phyloP scores from a whole-genome alignment of 768 basidiomycete genomes.

The Rhizopogon sp. region DNA sequence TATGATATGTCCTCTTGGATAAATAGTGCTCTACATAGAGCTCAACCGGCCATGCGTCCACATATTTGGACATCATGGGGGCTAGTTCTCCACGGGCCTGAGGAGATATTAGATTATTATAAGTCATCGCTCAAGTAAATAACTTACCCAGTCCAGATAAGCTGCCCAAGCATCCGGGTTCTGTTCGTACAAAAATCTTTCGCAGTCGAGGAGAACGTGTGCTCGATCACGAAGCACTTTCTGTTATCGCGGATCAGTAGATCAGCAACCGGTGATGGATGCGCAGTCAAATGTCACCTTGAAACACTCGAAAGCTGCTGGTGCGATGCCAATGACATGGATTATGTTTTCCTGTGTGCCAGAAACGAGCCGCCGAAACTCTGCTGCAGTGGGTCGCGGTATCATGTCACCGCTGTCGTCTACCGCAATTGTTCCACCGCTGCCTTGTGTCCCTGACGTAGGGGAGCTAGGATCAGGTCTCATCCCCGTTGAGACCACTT shows the following conservation, averaged over 20 bases:
- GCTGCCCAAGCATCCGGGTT: background rate
- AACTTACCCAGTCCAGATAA: background rate
- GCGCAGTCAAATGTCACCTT: background rate
- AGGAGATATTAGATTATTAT: background rate
- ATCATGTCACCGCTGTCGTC: background rate
- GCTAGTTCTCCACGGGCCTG: background rate
- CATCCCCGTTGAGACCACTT: conserved; percentile 2
- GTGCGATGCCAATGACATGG: background rate
- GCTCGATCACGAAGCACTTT: background rate
- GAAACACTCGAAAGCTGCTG: background rate
- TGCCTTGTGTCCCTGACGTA: background rate
- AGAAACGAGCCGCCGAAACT: background rate
- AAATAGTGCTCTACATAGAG: background rate
- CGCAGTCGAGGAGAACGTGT: background rate
- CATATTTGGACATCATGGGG: background rate
- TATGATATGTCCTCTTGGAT: background rate
- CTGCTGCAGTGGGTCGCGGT: background rate
- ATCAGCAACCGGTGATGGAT: background rate
- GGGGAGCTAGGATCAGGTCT: background rate
- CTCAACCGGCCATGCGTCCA: background rate
- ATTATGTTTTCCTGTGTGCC: background rate
- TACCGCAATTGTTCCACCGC: background rate
- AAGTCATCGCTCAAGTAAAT: too few species aligned
- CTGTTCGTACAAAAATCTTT: background rate
- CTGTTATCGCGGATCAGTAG: background rate